Base-by-base conservation (phyloP, 495 filamentous ascomycete species). In the Annulohypoxylon bovei region DNA sequence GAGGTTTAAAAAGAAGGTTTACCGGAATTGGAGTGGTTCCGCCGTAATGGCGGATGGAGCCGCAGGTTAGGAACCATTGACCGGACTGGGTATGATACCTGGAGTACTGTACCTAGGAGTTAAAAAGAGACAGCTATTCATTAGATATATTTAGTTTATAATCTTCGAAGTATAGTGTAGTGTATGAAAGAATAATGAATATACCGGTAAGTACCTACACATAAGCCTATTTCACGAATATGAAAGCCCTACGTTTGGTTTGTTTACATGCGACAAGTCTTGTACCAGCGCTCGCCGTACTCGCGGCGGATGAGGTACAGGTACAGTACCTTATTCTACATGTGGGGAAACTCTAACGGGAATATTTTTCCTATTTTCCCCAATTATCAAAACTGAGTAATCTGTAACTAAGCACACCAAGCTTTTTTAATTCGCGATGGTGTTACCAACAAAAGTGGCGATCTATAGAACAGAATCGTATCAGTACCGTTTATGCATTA, bases 61-160 rank as follows among this genome's bases (percentile, higher is more conserved):
- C 66, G 66, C 40, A 59, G n/a, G 32, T 32, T 25, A 1, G 47
- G 32, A 49, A 66, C 28, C 27, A 28, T 44, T n/a, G n/a, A 65
- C 30, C 22, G 37, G 49, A 54, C 53, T 25, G 12, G n/a, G n/a
- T n/a, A n/a, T n/a, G n/a, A n/a, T n/a, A n/a, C n/a, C n/a, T n/a
- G n/a, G n/a, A n/a, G n/a, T n/a, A n/a, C n/a, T n/a, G n/a, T n/a
- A n/a, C n/a, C n/a, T n/a, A n/a, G n/a, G n/a, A n/a, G n/a, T n/a
- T n/a, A n/a, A n/a, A n/a, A n/a, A n/a, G n/a, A 52, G 2, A 25
- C 5, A 52, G 22, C 22, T 52, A 16, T 22, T 4, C 23, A 28
- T 33, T 16, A 4, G 1, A 32, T 27, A 9, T 25, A 52, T 12
- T 11, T 27, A 53, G 27, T 14, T 30, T 11, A 16, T 32, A 30